These are phyloP conservation scores for Kurtzmaniella natalensis DNA, from an alignment of 1,139 yeast genomes.

Conservation along the genomic window DNA sequence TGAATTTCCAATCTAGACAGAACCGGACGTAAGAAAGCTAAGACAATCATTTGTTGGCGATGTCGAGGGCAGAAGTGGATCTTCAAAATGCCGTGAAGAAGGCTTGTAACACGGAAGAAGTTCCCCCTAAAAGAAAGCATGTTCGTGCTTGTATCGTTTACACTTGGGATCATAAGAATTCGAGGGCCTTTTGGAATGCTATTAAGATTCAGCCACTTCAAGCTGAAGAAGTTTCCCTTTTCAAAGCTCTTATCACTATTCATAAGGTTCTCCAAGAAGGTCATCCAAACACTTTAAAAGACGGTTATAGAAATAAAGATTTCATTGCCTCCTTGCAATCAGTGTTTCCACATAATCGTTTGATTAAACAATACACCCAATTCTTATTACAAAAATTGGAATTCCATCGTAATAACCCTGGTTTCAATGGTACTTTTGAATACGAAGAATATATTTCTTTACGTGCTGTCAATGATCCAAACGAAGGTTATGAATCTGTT, in stretches of 20 bases:
- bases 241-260: constrained; percentile 81
- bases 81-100: constrained; percentile 70
- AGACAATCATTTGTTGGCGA: too few species aligned
- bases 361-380: constrained; percentile 73
- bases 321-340: constrained; percentile 38
- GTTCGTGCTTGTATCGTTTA: constrained; percentile 91
- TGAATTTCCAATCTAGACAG: too few species aligned
- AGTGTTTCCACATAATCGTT: constrained; percentile 42
- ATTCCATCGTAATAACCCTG: constrained; percentile 82
- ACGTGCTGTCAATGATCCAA: constrained; percentile 86
- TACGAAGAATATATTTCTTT: constrained; percentile 91
- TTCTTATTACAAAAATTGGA: constrained; percentile 69
- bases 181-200: constrained; percentile 83
- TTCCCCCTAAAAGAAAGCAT: constrained; percentile 94
- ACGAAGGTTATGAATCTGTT: constrained; percentile 90
- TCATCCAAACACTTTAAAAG: constrained; percentile 78
- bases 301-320: constrained; percentile 68
- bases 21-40: too few species aligned
- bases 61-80: constrained; percentile 56
- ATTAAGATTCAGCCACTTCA: constrained; percentile 78
- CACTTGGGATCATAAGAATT: constrained; percentile 93
- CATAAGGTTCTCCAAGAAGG: constrained; percentile 98
- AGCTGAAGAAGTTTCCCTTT: constrained; percentile 75
- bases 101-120: constrained; percentile 82
- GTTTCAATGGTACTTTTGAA: constrained; percentile 93